These are phyloP conservation scores for Fraxinus dipetala DNA, from an alignment of 305 asterid genomes.

Conservation along the genomic window DNA sequence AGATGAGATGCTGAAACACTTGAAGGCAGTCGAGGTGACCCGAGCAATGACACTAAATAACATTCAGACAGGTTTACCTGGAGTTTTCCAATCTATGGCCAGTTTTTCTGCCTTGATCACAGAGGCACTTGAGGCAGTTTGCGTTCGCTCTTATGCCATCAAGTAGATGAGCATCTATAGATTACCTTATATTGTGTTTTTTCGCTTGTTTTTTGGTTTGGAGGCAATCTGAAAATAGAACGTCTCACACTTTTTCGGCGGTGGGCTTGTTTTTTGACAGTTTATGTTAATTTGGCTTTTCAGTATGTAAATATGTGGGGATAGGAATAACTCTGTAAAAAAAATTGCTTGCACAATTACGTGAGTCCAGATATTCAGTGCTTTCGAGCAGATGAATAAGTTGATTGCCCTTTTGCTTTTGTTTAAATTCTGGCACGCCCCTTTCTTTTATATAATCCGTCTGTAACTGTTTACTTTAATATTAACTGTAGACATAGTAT, in stretches of 20 bases:
- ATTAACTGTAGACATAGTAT: neutral
- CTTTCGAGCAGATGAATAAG: constrained; percentile 36
- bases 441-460: neutral
- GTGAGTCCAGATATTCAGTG: constrained; percentile 27
- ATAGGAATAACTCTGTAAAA: constrained; percentile 46
- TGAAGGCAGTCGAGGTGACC: constrained; percentile 84
- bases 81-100: constrained; percentile 93
- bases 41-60: constrained; percentile 85
- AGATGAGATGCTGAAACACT: constrained; percentile 78
- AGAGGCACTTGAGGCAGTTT: constrained; percentile 75
- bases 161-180: constrained; percentile 25
- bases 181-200: constrained; percentile 5
- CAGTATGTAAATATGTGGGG: constrained; percentile 55
- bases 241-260: constrained; percentile 36
- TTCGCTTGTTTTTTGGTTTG: constrained; percentile 14
- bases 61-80: constrained; percentile 92
- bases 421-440: neutral
- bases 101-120: constrained; percentile 78
- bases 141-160: constrained; percentile 72
- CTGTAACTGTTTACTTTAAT: neutral
- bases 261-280: neutral
- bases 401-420: constrained; percentile 12
- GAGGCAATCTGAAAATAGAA: constrained; percentile 36
- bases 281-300: constrained; percentile 1
- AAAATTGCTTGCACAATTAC: constrained; percentile 42